A percentile compares a stretch with the other conserved stretches of the same genome.
Evolutionary conservation across 257 asterid species (phyloP).

Genomic region (Parsonsia alboflavescens): DNA sequence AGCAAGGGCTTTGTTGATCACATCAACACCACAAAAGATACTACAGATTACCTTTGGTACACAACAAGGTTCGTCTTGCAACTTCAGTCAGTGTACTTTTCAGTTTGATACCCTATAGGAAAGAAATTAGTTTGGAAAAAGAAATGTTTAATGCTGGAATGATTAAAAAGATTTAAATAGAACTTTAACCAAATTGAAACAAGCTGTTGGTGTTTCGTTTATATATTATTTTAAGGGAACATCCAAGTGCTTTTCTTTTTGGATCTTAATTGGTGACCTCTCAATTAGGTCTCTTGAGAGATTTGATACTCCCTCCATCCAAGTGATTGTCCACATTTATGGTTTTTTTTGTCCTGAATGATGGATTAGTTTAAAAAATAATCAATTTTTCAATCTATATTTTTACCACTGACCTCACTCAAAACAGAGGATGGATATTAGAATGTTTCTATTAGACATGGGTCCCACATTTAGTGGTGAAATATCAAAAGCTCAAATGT

Average conservation of each 20-base stretch:
- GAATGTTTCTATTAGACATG: neutral
- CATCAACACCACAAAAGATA: slow-evolving; percentile 79
- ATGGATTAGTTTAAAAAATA: neutral
- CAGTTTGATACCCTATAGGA: neutral
- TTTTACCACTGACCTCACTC: neutral
- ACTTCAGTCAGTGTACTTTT: neutral
- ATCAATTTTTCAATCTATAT: neutral
- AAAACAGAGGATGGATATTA: neutral
- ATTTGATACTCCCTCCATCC: neutral
- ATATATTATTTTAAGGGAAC: no score
- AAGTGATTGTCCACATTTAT: neutral
- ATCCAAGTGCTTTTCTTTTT: no score
- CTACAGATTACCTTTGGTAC: slow-evolving; percentile 92
- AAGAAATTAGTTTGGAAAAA: neutral
- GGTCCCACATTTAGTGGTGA: neutral
- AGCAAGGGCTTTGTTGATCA: slow-evolving; percentile 67
- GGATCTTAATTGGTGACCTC: no score
- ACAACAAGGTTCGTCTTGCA: slow-evolving; percentile 56
- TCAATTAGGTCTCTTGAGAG: neutral
- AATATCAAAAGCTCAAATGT: neutral
- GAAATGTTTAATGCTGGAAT: neutral
- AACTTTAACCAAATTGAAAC: neutral
- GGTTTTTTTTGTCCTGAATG: neutral
- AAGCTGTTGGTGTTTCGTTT: no score
- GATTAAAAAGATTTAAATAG: neutral